Evolutionary conservation across 78 protist species (phyloP), one percentile per base, ranked within the genome.

Genomic region (Speleostelium caveatum): DNA sequence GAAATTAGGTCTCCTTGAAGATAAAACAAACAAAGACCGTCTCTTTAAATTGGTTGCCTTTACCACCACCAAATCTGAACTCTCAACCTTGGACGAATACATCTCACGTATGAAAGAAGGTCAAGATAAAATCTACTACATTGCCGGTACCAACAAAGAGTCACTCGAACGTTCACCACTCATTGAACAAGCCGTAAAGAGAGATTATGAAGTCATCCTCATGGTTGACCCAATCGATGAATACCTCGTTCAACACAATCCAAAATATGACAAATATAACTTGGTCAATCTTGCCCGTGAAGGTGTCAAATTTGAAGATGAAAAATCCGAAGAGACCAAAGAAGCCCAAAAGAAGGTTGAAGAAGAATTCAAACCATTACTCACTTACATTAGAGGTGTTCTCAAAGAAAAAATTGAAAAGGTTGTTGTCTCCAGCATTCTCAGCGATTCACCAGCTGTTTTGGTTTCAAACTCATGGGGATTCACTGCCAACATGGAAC

Each of bases 1-100:
- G 78, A 98, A 99, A 96, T 93, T 97, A 36, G 99, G 99, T 30
- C 51, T 97, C 65, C 91, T 97, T 62, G 99, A 98, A 94, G 99
- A 99, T 85, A 6, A 33, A 14, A 66, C 76, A 28, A 85, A 76
- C 88, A 60, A 83, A 36, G 80, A 72, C 30, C 79, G 96, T 55
- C 75, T 99, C 24, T 95, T 97, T 53, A 97, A 98, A 95, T 93
- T 98, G 49, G 92, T 98, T 21, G 97, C 99, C 41, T 99, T 93
- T 96, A 39, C 79, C 55, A 75, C 87, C 32, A 42, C 60, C 63
- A 71, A 62, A 96, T 26, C 32, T 22, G 86, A 69, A 22, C 30
- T n/a, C 63, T 60, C 89, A 39, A 38, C 94, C 22, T 58, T 73
- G 12, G 78, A 80, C 6, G 77, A 67, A 22, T 90, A 73, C 60